Evolutionary conservation across 371 early-diverging fungal genomes (phyloP).

Genomic region (Mucor plumbeus): DNA sequence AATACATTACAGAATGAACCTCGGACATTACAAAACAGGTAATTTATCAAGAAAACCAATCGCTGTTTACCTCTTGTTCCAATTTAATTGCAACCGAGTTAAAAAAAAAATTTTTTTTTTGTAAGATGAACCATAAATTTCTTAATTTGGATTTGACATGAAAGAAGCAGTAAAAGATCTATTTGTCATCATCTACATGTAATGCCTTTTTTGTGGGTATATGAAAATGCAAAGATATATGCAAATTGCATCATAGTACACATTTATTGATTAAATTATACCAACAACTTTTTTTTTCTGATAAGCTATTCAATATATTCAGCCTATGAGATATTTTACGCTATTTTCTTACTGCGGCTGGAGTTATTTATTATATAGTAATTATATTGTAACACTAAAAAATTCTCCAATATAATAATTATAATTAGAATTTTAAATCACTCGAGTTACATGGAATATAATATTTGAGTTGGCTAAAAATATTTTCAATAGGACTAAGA

Average conservation of each 20-base stretch:
- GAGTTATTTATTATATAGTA: not conserved
- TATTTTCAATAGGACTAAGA: not conserved
- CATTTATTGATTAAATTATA: not conserved
- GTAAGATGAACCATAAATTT: not conserved
- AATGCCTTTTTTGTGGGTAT: not conserved
- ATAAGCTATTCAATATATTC: not conserved
- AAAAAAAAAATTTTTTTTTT: not conserved
- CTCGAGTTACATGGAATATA: not conserved
- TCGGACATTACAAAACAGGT: slow-evolving; percentile 5
- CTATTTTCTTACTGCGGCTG: not conserved
- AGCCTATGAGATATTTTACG: too few species aligned
- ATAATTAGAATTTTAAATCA: not conserved
- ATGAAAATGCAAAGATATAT: not conserved
- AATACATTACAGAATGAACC: not conserved
- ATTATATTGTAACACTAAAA: not conserved
- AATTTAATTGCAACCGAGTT: not conserved
- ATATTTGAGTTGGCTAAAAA: not conserved
- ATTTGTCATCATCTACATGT: not conserved
- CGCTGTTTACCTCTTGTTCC: slow-evolving; percentile 3
- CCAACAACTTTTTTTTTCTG: not conserved
- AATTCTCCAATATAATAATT: not conserved
- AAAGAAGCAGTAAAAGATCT: not conserved
- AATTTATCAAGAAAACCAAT: slow-evolving; percentile 8
- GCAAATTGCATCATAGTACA: not conserved
- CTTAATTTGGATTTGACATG: slow-evolving; percentile 2